Percentiles rank a stretch among this genome's conserved stretches.
phyloP scores from a whole-genome alignment of 768 basidiomycete genomes.

The Serendipita sp. region DNA sequence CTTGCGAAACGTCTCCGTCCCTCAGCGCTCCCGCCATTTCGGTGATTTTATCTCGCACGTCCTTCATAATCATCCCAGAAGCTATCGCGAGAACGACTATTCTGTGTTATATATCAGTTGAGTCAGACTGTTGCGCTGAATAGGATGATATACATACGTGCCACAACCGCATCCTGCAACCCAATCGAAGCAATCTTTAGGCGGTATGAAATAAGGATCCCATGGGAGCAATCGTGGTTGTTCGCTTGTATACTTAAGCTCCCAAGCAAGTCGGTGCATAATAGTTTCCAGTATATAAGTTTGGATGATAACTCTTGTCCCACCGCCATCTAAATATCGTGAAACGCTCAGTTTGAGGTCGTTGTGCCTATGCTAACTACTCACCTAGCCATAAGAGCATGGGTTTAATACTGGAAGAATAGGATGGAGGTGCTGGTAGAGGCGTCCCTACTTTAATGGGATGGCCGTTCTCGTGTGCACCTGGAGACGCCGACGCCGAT shows the following conservation, averaged over 20 bases:
- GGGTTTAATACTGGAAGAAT: background rate
- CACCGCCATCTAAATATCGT: background rate
- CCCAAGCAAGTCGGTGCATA: conserved; percentile 1
- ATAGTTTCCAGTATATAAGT: background rate
- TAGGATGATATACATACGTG: background rate
- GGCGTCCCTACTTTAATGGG: too few species aligned
- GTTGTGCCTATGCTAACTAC: background rate
- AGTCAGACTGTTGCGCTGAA: background rate
- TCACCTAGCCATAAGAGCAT: conserved; percentile 5
- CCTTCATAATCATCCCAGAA: background rate
- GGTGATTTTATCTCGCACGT: background rate
- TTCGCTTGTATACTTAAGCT: background rate
- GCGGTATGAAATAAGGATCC: background rate
- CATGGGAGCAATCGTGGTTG: background rate
- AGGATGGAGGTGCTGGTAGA: background rate
- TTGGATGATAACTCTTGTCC: background rate
- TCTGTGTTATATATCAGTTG: background rate
- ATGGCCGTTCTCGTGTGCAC: too few species aligned
- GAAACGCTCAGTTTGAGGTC: background rate
- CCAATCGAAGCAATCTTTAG: background rate
- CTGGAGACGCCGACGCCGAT: too few species aligned
- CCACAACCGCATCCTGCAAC: conserved; percentile 1
- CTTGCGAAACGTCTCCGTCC: background rate
- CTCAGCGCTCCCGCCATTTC: background rate
- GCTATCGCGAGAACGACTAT: background rate